Conservation (phyloP, 805 yeast species). For the Teunomyces stri region DNA sequence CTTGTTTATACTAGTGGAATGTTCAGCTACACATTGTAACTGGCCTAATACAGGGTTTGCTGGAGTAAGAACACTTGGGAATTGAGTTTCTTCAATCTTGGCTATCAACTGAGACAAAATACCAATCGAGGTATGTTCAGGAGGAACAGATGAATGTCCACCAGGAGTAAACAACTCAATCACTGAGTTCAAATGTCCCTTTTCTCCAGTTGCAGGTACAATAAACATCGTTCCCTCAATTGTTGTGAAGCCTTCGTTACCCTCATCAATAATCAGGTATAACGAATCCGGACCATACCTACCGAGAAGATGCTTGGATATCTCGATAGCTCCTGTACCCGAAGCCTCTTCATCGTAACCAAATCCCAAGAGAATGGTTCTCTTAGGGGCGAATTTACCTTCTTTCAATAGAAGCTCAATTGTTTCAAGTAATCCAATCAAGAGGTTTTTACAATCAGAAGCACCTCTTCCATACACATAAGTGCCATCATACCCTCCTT, state of each 20-base stretch:
- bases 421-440: slow-evolving; percentile 41
- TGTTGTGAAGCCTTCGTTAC: slow-evolving; percentile 17
- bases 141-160: slow-evolving; percentile 53
- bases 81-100: slow-evolving; percentile 37
- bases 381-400: slow-evolving; percentile 34
- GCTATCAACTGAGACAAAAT: slow-evolving; percentile 41
- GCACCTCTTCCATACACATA: slow-evolving; percentile 36
- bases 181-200: slow-evolving; percentile 44
- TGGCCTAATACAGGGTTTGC: slow-evolving; percentile 44
- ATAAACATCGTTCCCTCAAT: slow-evolving; percentile 40
- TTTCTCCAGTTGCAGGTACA: slow-evolving; percentile 47
- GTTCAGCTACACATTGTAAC: slow-evolving; percentile 47
- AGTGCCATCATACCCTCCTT: slow-evolving; percentile 33
- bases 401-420: slow-evolving; percentile 32
- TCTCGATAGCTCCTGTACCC: slow-evolving; percentile 40
- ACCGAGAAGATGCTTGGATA: slow-evolving; percentile 31
- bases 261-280: slow-evolving; percentile 47
- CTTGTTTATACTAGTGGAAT: slow-evolving; percentile 33
- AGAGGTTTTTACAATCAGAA: slow-evolving; percentile 40
- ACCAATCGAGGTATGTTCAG: slow-evolving; percentile 48
- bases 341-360: slow-evolving; percentile 52
- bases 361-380: slow-evolving; percentile 46
- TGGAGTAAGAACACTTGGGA: slow-evolving; percentile 36
- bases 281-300: slow-evolving; percentile 43
- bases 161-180: slow-evolving; percentile 46